Evolutionary conservation across 2,329 filamentous ascomycete species (phyloP), one percentile per base, ranked within the genome.

Genomic region (Elsinoe arachidis): DNA sequence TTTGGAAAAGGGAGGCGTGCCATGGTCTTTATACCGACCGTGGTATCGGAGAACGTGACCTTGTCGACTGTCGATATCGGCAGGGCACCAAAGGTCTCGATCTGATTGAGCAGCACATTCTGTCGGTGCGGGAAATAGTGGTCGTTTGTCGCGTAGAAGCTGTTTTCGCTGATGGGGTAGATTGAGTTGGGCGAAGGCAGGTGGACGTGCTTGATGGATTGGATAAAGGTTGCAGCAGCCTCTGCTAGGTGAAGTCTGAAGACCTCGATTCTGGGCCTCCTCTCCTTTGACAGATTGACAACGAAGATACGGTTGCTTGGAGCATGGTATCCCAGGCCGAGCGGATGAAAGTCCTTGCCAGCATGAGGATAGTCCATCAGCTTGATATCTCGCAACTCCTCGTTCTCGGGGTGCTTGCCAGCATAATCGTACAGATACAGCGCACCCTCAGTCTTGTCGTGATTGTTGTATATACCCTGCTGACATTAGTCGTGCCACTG

Each of bases 121-220:
- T 62, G 43, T 6, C 65, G 60, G 0, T 68, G 61, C 11, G 62
- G 64, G 53, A 74, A 66, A 60, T 65, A 68, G 61, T 76, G 74
- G 62, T 76, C 73, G 57, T 76, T 76, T 14, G 72, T 74, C 12
- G 75, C 62, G 53, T 70, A 67, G 1, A 75, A 55, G 33, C 69
- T 67, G 4, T 64, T 63, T 33, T 59, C 61, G 6, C 66, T 67
- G 11, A 75, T 58, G 1, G 66, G 63, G 11, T 68, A 61, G n/a
- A 76, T 65, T 2, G 69, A 66, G 60, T 76, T 77, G 2, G 74
- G 74, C 0, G 69, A 61, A 33, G 69, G 64, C 10, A 73, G 53
- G 2, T 58, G 56, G 0, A 64, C 61, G 46, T 75, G 68, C 5
- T 60, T 61, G 39, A 74, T 59, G 1, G 67, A 71, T 2, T 60